Percentiles rank a stretch among this genome's conserved stretches.
phyloP scores from a whole-genome alignment of 78 protist species.

The Polysphondylium violaceum region DNA sequence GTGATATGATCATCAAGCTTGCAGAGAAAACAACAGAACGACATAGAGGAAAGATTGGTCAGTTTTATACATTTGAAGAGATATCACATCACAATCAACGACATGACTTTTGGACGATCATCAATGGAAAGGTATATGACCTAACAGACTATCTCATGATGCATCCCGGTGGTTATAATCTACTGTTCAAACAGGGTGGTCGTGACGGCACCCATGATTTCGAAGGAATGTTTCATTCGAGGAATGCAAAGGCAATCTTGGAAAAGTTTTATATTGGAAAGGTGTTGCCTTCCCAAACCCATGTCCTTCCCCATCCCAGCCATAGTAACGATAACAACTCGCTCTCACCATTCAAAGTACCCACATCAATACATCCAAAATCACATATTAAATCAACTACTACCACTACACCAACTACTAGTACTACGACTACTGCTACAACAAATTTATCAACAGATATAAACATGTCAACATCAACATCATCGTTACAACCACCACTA shows the following conservation, averaged over 20 bases:
- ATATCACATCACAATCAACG: conserved; percentile 58
- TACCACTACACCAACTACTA: background rate
- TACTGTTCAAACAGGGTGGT: conserved; percentile 56
- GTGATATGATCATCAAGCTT: conserved; percentile 5
- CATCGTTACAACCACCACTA: no score
- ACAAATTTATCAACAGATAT: background rate
- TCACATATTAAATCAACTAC: background rate
- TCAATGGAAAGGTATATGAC: conserved; percentile 89
- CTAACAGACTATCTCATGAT: conserved; percentile 80
- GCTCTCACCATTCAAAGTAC: conserved; percentile 29
- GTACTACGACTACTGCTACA: background rate
- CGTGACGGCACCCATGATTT: conserved; percentile 54
- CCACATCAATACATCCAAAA: background rate
- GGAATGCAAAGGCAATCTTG: conserved; percentile 56
- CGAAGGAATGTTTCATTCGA: conserved; percentile 73
- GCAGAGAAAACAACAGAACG: background rate
- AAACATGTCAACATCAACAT: background rate
- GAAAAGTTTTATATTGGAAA: conserved; percentile 63
- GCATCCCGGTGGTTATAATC: conserved; percentile 91
- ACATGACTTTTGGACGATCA: conserved; percentile 79
- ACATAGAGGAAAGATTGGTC: conserved; percentile 29
- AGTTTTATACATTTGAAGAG: conserved; percentile 61
- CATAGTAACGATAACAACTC: no score
- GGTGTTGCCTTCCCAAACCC: background rate
- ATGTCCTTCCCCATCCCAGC: background rate